Evolutionary conservation across 139 green algal species (phyloP), one percentile per base, ranked within the genome.

Genomic region (Spirogloea muscicola): DNA sequence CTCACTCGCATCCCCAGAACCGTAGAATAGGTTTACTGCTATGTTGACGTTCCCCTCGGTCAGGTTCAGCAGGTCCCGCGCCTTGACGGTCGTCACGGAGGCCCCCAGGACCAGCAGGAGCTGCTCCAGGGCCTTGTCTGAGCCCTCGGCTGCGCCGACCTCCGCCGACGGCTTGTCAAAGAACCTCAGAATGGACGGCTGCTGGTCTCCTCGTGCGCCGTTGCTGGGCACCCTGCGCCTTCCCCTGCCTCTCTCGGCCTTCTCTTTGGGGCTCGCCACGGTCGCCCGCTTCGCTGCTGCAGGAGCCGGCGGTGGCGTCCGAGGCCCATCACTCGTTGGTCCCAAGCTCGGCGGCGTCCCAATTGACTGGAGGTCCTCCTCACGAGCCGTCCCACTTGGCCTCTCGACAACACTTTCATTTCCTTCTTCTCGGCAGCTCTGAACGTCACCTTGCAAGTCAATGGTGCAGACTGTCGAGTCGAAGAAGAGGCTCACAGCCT

Each of bases 401-500:
- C 46, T 31, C 46, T 21, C 21, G 21, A 21, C 46, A 31, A 21
- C n/a, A n/a, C n/a, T n/a, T n/a, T n/a, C n/a, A n/a, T n/a, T n/a
- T n/a, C n/a, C n/a, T n/a, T n/a, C n/a, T n/a, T n/a, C n/a, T n/a
- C n/a, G n/a, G n/a, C n/a, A n/a, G 44, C 18, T 55, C 16, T 69
- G 33, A 13, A 58, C 18, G 44, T 55, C 18, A 18, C 16, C 18
- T 55, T 64, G 55, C 18, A 27, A 10, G 18, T 64, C 31, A n/a
- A 39, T 64, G 13, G 25, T 64, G 44, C 44, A n/a, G n/a, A n/a
- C n/a, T n/a, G n/a, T n/a, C 25, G 18, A 3, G 62, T 79, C 70
- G 9, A 58, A 82, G 55, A 82, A 82, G 29, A 40, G 59, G 9
- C 48, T 82, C 3, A 82, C 74, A 21, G 74, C 74, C 9, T 16